Conservation (phyloP, 2,329 filamentous ascomycete species). For the Aspergillus fischeri region DNA sequence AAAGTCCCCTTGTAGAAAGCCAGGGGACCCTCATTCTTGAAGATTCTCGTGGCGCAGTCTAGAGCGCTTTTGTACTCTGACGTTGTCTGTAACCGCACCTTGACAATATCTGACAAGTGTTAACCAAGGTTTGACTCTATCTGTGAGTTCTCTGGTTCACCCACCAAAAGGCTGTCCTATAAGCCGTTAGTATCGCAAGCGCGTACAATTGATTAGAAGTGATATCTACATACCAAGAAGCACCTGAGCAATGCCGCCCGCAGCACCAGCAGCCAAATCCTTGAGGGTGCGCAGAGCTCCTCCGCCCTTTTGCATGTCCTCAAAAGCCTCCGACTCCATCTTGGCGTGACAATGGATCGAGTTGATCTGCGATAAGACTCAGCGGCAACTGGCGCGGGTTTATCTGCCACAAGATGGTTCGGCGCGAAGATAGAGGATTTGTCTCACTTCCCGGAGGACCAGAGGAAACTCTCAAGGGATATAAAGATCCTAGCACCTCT, state of each 20-base stretch:
- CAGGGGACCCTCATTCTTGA: constrained; percentile 76
- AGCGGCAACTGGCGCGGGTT: constrained; percentile 1
- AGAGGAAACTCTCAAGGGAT: neutral
- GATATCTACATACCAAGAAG: constrained; percentile 66
- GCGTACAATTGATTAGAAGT: neutral
- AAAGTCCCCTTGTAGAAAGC: constrained; percentile 99
- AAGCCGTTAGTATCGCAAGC: constrained; percentile 22
- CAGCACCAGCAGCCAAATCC: constrained; percentile 86
- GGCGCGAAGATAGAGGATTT: neutral
- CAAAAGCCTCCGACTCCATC: constrained; percentile 34
- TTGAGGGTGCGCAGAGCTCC: constrained; percentile 64
- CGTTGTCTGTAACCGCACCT: constrained; percentile 91
- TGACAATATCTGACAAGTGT: constrained; percentile 72
- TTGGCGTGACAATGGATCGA: neutral
- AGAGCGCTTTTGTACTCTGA: constrained; percentile 75
- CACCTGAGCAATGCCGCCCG: constrained; percentile 89
- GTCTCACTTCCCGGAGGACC: neutral
- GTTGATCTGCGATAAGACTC: neutral
- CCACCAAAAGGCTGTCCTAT: constrained; percentile 64
- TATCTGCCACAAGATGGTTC: neutral
- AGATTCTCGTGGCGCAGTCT: constrained; percentile 77
- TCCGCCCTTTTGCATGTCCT: constrained; percentile 34
- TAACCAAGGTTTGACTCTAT: constrained; percentile 5
- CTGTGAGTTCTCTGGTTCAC: constrained; percentile 15
- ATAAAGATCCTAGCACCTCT: constrained; percentile 7